Percentiles rank a stretch among this genome's conserved stretches.
Evolutionary conservation across 257 asterid species (phyloP).

Genomic region (Solanum appendiculatum): DNA sequence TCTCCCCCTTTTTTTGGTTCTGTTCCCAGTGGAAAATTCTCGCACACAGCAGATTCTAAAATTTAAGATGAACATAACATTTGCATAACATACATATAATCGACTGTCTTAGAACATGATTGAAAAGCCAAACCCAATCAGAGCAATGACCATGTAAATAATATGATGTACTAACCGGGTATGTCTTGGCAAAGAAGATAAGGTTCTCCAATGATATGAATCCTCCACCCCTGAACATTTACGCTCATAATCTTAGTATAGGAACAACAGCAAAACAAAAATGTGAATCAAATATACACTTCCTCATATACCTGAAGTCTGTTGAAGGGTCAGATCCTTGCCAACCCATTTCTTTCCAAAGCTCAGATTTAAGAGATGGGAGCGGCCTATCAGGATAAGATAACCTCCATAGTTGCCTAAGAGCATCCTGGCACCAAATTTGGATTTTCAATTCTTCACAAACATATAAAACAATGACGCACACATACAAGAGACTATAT

Average conservation of each 20-base stretch:
- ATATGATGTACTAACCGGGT: conserved; percentile 59
- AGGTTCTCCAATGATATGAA: conserved; percentile 89
- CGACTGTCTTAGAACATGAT: neutral
- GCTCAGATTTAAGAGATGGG: conserved; percentile 85
- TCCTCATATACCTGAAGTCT: conserved; percentile 71
- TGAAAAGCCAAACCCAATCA: neutral
- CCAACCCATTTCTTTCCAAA: conserved; percentile 99
- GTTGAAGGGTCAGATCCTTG: conserved; percentile 97
- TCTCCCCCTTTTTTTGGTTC: neutral
- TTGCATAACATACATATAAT: neutral
- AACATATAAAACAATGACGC: neutral
- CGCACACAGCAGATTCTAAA: neutral
- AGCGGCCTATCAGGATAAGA: conserved; percentile 76
- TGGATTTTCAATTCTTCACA: neutral
- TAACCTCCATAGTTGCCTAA: conserved; percentile 79
- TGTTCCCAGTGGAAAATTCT: neutral
- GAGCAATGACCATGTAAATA: neutral
- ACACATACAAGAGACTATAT: neutral
- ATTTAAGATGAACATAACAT: neutral
- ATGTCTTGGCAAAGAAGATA: conserved; percentile 74
- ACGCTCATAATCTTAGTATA: conserved; percentile 1
- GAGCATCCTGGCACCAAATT: conserved; percentile 57
- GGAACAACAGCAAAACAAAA: neutral
- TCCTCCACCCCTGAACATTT: conserved; percentile 85
- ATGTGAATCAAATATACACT: neutral